Evolutionary conservation across 2,329 filamentous ascomycete genomes (phyloP).

Genomic region (Colletotrichum sp.): DNA sequence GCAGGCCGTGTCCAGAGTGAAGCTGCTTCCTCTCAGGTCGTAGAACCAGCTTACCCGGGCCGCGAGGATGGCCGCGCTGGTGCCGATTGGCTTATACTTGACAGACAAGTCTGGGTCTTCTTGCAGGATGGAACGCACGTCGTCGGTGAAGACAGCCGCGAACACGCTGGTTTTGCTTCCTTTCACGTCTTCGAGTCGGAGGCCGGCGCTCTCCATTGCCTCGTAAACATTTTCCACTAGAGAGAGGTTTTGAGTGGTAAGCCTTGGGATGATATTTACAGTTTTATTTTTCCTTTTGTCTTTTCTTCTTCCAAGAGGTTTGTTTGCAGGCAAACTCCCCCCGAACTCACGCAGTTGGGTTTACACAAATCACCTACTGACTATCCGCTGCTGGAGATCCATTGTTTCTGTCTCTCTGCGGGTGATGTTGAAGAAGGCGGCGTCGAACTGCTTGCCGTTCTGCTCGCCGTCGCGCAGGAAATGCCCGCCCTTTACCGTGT

Average conservation of each 20-base stretch:
- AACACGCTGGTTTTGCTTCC: slow-evolving; percentile 1
- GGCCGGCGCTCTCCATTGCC: slow-evolving; percentile 23
- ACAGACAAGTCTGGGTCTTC: slow-evolving; percentile 30
- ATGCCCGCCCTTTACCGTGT: slow-evolving; percentile 23
- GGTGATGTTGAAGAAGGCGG: slow-evolving; percentile 44
- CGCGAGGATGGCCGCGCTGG: slow-evolving; percentile 34
- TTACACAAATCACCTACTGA: not conserved
- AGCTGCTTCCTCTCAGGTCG: slow-evolving; percentile 48
- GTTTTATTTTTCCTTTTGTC: not conserved
- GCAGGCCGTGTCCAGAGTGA: slow-evolving; percentile 57
- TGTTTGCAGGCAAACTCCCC: not conserved
- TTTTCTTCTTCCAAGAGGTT: not conserved
- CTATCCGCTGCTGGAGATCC: slow-evolving; percentile 22
- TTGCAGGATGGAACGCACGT: not conserved
- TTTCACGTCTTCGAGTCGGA: not conserved
- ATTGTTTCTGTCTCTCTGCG: slow-evolving; percentile 41
- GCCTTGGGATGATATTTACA: not conserved
- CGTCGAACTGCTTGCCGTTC: slow-evolving; percentile 36
- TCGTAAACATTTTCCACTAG: slow-evolving; percentile 24
- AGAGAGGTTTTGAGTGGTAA: not conserved
- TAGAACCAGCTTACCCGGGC: slow-evolving; percentile 32
- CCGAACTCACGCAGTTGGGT: not conserved
- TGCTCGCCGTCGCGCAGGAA: slow-evolving; percentile 24
- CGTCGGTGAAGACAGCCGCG: not conserved
- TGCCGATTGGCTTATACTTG: slow-evolving; percentile 40